Evolutionary conservation across 1,284 basidiomycete species (phyloP).

Genomic region (Porodaedalea pini): DNA sequence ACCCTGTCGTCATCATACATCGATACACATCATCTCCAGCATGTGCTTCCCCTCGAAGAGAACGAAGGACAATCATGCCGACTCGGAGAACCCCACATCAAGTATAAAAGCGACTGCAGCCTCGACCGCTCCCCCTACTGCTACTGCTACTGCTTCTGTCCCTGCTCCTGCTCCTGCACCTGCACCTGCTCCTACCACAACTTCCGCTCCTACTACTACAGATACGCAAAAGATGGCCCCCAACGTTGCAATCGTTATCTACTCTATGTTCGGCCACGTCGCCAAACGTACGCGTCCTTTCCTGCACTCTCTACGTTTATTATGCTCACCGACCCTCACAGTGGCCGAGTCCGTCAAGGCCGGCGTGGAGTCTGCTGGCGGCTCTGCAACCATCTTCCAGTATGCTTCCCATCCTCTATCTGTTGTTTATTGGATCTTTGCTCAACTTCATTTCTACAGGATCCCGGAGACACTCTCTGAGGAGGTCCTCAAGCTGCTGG

Average conservation of each 20-base stretch:
- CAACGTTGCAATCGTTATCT: conserved; percentile 78
- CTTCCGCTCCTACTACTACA: neutral
- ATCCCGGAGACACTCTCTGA: conserved; percentile 81
- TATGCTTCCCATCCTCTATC: conserved; percentile 32
- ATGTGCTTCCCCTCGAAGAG: conserved; percentile 14
- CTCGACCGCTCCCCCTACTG: neutral
- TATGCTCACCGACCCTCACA: conserved; percentile 31
- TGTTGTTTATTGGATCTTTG: conserved; percentile 11
- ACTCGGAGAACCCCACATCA: neutral
- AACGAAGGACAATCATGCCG: conserved; percentile 1
- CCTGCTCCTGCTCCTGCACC: neutral
- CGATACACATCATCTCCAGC: too few species aligned
- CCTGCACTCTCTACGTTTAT: neutral
- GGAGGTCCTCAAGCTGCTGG: conserved; percentile 75
- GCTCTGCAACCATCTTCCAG: conserved; percentile 71
- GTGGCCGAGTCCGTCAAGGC: conserved; percentile 78
- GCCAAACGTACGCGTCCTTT: conserved; percentile 50
- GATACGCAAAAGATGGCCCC: conserved; percentile 33
- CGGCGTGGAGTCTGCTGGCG: conserved; percentile 72
- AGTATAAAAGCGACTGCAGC: neutral
- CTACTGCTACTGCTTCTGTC: neutral
- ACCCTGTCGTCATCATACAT: too few species aligned
- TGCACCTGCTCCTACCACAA: neutral
- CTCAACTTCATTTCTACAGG: conserved; percentile 34
- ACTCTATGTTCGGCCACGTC: conserved; percentile 82